Evolutionary conservation across 768 basidiomycete species (phyloP), one percentile per base, ranked within the genome.

Genomic region (Chiua virens): DNA sequence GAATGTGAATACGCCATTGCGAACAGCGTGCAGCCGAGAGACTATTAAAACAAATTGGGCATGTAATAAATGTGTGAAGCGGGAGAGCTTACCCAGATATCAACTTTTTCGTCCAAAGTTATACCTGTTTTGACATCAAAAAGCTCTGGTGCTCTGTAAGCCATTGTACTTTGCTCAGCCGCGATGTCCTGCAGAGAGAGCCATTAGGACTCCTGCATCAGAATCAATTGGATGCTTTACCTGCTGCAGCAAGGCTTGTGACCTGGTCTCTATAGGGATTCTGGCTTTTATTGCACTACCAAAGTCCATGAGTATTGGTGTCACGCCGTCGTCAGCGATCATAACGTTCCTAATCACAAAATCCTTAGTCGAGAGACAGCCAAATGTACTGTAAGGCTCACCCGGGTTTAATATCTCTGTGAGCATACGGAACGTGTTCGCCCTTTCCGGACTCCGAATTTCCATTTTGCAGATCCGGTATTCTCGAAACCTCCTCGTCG

Each of bases 81-180:
- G 3, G 23, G 30, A 11, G 18, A 22, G 68, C 83, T 50, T 72
- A 92, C 93, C 94, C 94, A 97, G 28, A 97, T 93, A 65, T 97
- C 94, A 11, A 97, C 94, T 64, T 93, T 95, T 73, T 98, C 96
- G 59, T 97, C 92, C 8, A 98, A 71, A 1, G 76, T 82, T 36
- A 80, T 74, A 21, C 91, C 92, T 5, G 94, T 98, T 67, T 96
- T 96, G 49, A 97, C 95, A 60, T 99, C 97, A 65, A 98, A 99
- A 20, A 99, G 76, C 64, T 99, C 97, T 0, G 97, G 97, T 2
- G 97, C 95, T 18, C 97, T 86, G 62, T 96, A 99, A 0, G 97
- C 91, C 97, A 99, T 98, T 13, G 94, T 93, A 58, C 93, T 96
- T 69, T 96, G 95, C 69, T 99, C 97, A 17, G 92, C 93, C 3